Percentiles rank a stretch among this genome's conserved stretches.
Evolutionary conservation across 2,329 filamentous ascomycete genomes (phyloP).

Genomic region (Aspergillus piperis): DNA sequence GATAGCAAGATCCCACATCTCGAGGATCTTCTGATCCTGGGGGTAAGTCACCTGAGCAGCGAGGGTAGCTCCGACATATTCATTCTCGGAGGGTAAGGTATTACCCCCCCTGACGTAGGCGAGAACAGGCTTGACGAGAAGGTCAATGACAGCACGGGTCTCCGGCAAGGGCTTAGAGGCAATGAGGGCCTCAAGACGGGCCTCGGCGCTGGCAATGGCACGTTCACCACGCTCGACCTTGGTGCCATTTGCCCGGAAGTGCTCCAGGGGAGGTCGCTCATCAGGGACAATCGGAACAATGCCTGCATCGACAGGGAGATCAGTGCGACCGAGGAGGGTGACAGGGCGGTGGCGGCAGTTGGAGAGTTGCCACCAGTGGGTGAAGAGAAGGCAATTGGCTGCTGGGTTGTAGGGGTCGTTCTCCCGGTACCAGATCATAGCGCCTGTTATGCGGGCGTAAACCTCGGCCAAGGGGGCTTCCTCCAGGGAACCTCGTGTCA

Average conservation of each 20-base stretch:
- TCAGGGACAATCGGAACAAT: neutral
- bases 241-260: neutral
- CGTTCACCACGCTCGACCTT: neutral
- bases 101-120: neutral
- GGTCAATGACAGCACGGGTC: neutral
- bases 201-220: neutral
- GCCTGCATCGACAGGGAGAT: neutral
- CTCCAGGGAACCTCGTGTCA: neutral
- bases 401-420: neutral
- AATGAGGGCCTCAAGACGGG: neutral
- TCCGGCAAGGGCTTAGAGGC: neutral
- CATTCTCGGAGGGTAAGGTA: neutral
- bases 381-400: neutral
- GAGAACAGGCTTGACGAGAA: neutral
- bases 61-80: neutral
- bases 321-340: conserved; percentile 2
- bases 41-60: neutral
- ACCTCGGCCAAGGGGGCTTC: neutral
- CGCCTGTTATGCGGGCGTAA: neutral
- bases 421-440: conserved; percentile 1
- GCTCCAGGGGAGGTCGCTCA: neutral
- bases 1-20: neutral
- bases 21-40: neutral
- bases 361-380: conserved; percentile 2
- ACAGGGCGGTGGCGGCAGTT: conserved; percentile 1